Evolutionary conservation across 1,284 basidiomycete genomes (phyloP).

Genomic region (Trichosporon faecale): DNA sequence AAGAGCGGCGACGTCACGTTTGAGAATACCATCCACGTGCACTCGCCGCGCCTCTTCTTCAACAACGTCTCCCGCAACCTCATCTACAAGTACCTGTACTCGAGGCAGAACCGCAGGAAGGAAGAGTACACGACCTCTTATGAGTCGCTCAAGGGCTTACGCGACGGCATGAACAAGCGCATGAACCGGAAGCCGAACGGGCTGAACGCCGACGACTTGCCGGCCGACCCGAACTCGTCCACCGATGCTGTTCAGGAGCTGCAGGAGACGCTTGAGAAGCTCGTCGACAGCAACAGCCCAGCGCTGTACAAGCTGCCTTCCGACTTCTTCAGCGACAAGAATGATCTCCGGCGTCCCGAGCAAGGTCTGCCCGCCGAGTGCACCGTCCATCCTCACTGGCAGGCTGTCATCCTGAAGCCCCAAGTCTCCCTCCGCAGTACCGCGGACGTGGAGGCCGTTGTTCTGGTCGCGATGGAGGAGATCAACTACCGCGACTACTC

Average conservation of each 20-base stretch:
- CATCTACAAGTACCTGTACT: constrained; percentile 85
- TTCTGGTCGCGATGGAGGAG: constrained; percentile 77
- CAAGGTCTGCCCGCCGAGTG: constrained; percentile 47
- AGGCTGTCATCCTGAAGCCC: constrained; percentile 82
- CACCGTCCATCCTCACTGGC: constrained; percentile 61
- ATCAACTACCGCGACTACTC: constrained; percentile 76
- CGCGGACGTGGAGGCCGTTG: constrained; percentile 61
- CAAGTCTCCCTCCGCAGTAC: constrained; percentile 80
- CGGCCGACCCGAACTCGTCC: not conserved
- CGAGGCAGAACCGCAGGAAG: constrained; percentile 67
- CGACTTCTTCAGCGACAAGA: constrained; percentile 23
- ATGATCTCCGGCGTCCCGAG: constrained; percentile 22
- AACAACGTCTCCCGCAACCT: constrained; percentile 76
- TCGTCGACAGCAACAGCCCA: constrained; percentile 21
- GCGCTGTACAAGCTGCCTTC: constrained; percentile 28
- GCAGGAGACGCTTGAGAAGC: constrained; percentile 26
- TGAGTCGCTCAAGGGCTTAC: constrained; percentile 57
- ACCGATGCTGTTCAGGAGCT: constrained; percentile 12
- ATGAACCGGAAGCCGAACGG: constrained; percentile 21
- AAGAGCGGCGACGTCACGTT: constrained; percentile 45
- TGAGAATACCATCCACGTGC: constrained; percentile 86
- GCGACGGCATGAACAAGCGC: constrained; percentile 33
- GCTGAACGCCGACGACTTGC: constrained; percentile 23
- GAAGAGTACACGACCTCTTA: constrained; percentile 86
- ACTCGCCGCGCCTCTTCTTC: constrained; percentile 79